Base-by-base conservation (phyloP, 163 green algal genomes). In the Trebouxia gelatinosa region DNA sequence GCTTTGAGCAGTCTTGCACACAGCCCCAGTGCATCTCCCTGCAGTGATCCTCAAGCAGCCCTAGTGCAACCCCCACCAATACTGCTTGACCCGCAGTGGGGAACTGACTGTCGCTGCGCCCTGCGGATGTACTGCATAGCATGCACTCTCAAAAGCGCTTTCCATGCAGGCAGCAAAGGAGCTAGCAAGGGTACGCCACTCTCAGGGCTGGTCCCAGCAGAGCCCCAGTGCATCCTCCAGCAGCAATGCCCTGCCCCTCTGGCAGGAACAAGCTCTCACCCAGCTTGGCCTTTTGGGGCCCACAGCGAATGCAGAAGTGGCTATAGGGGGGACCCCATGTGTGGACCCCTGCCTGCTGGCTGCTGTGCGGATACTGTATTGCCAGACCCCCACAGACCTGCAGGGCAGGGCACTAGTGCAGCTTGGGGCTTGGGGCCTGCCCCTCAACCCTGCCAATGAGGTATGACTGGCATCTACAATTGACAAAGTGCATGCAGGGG, bases 331-430 rank as follows among this genome's bases (percentile, higher is more conserved):
- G 4, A 54, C 38, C 7, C 50, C 51, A 0, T 72, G 65, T 19
- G 35, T 86, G 11, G 85, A 91, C 31, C 48, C 82, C 6, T 65
- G 85, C 1, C 70, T 90, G 65, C 64, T 91, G 64, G 83, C 82
- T 16, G 87, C 43, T 19, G 26, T 81, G 17, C 67, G 87, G 6
- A 78, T 85, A n/a, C 57, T 91, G 66, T 86, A 78, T 16, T 82
- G 77, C 2, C 54, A 62, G 6, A 81, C 37, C 19, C 67, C 46
- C 6, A 68, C 65, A 6, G 76, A 83, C 7, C 32, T 90, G 40
- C 29, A 39, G 51, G 65, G 77, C 3, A 26, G 66, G 11, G 59
- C 68, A 0, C 46, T 81, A 35, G 78, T 81, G 54, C 76, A 80
- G 32, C 78, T 92, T 59, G 85, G 86, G 13, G 81, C 70, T 51